These are phyloP conservation scores for Volvariella surrecta DNA, from an alignment of 1,284 basidiomycete genomes.

Conservation along the genomic window DNA sequence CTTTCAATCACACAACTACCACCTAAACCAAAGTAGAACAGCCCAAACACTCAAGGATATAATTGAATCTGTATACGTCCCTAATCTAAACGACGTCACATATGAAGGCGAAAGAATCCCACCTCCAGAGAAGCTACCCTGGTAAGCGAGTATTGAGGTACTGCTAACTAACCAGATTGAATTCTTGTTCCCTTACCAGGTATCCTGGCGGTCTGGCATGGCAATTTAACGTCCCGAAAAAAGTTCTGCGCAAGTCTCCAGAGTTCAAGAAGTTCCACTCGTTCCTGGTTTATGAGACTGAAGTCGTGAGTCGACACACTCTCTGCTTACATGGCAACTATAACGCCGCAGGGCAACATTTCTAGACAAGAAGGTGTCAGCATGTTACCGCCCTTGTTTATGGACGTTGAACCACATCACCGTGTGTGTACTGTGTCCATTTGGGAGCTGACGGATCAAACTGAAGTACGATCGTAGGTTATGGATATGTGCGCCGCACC, in stretches of 20 bases:
- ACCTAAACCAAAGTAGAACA: slow-evolving; percentile 34
- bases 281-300: slow-evolving; percentile 97
- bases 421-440: slow-evolving; percentile 14
- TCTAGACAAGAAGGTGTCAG: slow-evolving; percentile 97
- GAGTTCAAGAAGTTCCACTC: slow-evolving; percentile 96
- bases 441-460: slow-evolving; percentile 3
- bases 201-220: slow-evolving; percentile 93
- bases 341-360: slow-evolving; percentile 71
- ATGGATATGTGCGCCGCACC: slow-evolving; percentile 99
- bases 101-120: slow-evolving; percentile 74
- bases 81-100: slow-evolving; percentile 63
- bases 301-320: slow-evolving; percentile 57
- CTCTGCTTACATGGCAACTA: neutral
- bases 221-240: slow-evolving; percentile 92
- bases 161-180: slow-evolving; percentile 7
- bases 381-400: slow-evolving; percentile 94
- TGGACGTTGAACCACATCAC: slow-evolving; percentile 92
- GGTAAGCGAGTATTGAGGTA: slow-evolving; percentile 37
- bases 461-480: slow-evolving; percentile 41
- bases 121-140: slow-evolving; percentile 81
- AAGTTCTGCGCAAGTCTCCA: slow-evolving; percentile 82
- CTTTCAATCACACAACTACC: neutral
- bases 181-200: slow-evolving; percentile 38
- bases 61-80: slow-evolving; percentile 74
- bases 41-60: slow-evolving; percentile 66